Conservation (phyloP, 306 rosid genomes). For the Vigna mungo region DNA sequence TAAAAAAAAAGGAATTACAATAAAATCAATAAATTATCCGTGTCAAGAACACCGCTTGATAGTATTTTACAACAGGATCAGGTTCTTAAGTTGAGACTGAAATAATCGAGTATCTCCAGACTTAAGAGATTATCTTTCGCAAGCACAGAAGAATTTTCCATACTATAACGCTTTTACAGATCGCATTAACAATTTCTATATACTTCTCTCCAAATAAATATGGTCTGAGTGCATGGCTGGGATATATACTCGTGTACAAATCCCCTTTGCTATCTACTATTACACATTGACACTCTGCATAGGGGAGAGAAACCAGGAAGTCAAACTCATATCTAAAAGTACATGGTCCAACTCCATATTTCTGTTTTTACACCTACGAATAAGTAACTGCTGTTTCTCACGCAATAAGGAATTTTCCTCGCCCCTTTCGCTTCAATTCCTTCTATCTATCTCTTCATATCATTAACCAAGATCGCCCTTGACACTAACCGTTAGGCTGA, state of each 20-base stretch:
- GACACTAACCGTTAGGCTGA: constrained; percentile 26
- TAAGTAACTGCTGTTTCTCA: constrained; percentile 38
- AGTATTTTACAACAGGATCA: neutral
- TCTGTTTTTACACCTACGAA: constrained; percentile 39
- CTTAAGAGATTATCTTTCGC: constrained; percentile 8
- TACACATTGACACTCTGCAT: constrained; percentile 44
- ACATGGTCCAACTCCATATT: constrained; percentile 45
- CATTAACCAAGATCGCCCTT: constrained; percentile 32
- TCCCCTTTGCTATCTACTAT: constrained; percentile 38
- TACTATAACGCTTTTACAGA: neutral
- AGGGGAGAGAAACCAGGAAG: constrained; percentile 43
- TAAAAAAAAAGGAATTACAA: neutral
- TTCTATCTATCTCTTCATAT: constrained; percentile 32
- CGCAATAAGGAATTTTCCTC: constrained; percentile 46
- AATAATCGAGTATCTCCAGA: neutral
- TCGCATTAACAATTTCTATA: constrained; percentile 38
- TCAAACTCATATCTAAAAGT: constrained; percentile 46
- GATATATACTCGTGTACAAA: constrained; percentile 39
- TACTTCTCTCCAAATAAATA: constrained; percentile 30
- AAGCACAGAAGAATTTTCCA: constrained; percentile 3
- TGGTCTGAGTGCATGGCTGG: constrained; percentile 36
- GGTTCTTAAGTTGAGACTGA: neutral
- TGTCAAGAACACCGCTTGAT: neutral
- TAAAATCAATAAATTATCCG: neutral
- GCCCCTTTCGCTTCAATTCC: constrained; percentile 43